A percentile compares a stretch with the other conserved stretches of the same genome.
phyloP scores from a whole-genome alignment of 176 grass and related monocot species.

The Avena atlantica region DNA sequence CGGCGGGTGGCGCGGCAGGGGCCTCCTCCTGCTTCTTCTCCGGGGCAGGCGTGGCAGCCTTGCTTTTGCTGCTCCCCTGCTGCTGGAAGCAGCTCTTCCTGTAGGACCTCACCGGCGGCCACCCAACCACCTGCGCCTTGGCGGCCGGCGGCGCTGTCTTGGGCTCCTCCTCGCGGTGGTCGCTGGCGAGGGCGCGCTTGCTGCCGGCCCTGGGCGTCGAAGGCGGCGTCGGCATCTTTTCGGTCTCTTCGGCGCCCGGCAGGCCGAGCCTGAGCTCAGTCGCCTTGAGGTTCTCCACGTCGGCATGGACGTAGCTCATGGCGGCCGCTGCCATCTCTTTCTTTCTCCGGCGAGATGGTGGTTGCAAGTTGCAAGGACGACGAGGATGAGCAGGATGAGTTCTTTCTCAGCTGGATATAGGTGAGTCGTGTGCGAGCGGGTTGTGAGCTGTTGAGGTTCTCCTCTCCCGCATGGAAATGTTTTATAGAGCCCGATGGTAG shows the following conservation, averaged over 20 bases:
- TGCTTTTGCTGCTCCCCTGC: constrained; percentile 42
- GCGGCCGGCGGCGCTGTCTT: constrained; percentile 44
- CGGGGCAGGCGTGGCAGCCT: neutral
- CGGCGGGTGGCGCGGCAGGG: neutral
- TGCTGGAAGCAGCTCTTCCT: constrained; percentile 86
- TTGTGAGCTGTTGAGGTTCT: constrained; percentile 1
- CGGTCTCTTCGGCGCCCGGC: constrained; percentile 59
- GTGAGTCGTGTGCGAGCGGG: neutral
- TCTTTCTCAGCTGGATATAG: neutral
- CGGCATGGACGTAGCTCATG: constrained; percentile 36
- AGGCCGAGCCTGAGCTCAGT: constrained; percentile 94
- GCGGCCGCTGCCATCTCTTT: constrained; percentile 48
- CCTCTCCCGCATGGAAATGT: neutral
- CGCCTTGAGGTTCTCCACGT: constrained; percentile 69
- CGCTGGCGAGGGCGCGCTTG: constrained; percentile 53
- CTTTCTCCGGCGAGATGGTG: neutral
- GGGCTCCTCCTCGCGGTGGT: constrained; percentile 21
- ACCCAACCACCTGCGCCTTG: constrained; percentile 86
- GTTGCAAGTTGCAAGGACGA: neutral
- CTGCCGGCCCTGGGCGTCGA: constrained; percentile 35
- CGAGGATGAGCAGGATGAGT: neutral
- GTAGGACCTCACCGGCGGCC: constrained; percentile 89
- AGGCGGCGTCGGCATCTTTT: constrained; percentile 29
- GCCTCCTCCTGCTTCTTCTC: constrained; percentile 35
- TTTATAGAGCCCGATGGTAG: constrained; percentile 42